phyloP scores from a whole-genome alignment of 2,329 filamentous ascomycete species.

The Diaporthe ilicicola region DNA sequence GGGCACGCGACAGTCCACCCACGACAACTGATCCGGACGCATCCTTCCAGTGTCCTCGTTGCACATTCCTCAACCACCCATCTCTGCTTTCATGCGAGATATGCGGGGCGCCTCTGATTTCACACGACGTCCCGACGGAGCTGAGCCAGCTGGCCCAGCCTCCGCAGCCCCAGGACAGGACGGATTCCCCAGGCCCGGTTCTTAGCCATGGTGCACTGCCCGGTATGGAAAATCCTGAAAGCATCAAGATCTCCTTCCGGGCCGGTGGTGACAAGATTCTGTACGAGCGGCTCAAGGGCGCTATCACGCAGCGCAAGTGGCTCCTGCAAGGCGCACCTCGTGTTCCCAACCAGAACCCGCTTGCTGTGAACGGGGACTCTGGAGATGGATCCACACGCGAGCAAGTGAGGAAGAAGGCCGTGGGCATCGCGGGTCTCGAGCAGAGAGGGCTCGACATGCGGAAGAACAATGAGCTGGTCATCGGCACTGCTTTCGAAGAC shows the following conservation, averaged over 20 bases:
- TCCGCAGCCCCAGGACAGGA: slow-evolving; percentile 49
- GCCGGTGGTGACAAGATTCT: slow-evolving; percentile 90
- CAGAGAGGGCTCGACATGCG: slow-evolving; percentile 83
- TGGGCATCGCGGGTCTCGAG: slow-evolving; percentile 92
- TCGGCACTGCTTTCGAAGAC: slow-evolving; percentile 94
- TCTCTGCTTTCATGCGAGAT: slow-evolving; percentile 89
- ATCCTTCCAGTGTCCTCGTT: slow-evolving; percentile 78
- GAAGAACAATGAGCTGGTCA: slow-evolving; percentile 92
- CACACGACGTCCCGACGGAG: slow-evolving; percentile 54
- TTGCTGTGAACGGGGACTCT: slow-evolving; percentile 47
- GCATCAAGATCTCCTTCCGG: slow-evolving; percentile 91
- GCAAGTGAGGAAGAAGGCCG: slow-evolving; percentile 60
- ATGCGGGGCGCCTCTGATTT: slow-evolving; percentile 79
- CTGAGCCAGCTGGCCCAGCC: slow-evolving; percentile 49
- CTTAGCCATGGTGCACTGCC: slow-evolving; percentile 53
- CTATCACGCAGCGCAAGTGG: slow-evolving; percentile 95
- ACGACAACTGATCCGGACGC: slow-evolving; percentile 45
- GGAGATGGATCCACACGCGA: slow-evolving; percentile 36
- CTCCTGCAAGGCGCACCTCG: slow-evolving; percentile 89
- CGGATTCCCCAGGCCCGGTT: slow-evolving; percentile 82
- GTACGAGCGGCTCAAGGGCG: slow-evolving; percentile 85
- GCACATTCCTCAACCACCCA: slow-evolving; percentile 93
- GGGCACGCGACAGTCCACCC: slow-evolving; percentile 26
- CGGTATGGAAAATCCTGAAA: slow-evolving; percentile 69
- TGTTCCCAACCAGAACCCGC: slow-evolving; percentile 70